Base-by-base conservation (phyloP, 768 basidiomycete species). In the Lactarius hatsudake region DNA sequence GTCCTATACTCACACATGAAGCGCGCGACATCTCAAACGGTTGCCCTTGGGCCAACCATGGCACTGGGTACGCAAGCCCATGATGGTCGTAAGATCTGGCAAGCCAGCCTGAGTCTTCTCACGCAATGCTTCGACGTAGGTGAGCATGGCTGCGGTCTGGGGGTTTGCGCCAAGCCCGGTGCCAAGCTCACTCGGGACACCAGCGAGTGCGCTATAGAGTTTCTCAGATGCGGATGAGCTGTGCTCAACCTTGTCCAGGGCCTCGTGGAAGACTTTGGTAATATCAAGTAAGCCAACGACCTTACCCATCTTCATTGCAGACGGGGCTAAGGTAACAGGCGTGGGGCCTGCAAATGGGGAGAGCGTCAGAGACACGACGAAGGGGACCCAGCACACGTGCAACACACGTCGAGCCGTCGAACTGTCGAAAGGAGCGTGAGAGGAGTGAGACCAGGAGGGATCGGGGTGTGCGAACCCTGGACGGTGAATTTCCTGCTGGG, bases 181-280 rank as follows among this genome's bases (percentile, higher is more conserved):
- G 36, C 95, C 97, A 51, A 98, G 88, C 76, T 99, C 97, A 48
- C 91, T 90, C 78, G 98, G 97, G 20, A 98, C 96, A 55, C 97
- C 97, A 61, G 96, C 96, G 80, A 99, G 92, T 7, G 97, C 97
- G 62, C 82, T 90, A 78, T 97, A 97, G 8, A 99, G 86, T 77
- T 97, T 96, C 75, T 97, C 95, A 0, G 97, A 98, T n/a, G n/a
- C 97, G 57, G 87, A 91, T 18, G 96, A 97, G 70, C 94, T 94
- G 64, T 96, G 93, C 75, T 99, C 97, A 68, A 99, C 94, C 80
- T 98, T 99, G 75, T 89, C 94, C 60, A n/a, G 84, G 38, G 97
- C 97, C 78, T 98, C 97, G 75, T 98, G 95, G 82, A 99, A 99
- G 70, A 99, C 97, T 76, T 91, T 98, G 71, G 97, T 98, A 77